phyloP scores from a whole-genome alignment of 371 early-diverging fungal genomes.

The Mortierella sp. region DNA sequence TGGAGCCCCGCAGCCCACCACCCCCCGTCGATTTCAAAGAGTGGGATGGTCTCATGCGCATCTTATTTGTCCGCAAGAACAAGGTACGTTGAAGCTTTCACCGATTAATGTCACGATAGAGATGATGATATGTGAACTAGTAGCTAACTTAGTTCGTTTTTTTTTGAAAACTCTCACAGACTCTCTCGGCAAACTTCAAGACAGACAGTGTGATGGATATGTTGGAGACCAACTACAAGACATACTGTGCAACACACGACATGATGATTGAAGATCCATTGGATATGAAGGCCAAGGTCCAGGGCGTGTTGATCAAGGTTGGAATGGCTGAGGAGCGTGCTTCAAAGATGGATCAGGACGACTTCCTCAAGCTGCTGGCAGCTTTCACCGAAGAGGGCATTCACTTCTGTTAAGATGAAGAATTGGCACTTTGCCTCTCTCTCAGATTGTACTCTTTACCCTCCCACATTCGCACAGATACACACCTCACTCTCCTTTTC shows the following conservation, averaged over 20 bases:
- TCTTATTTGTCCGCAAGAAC: constrained; percentile 97
- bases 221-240: constrained; percentile 96
- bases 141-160: neutral
- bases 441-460: neutral
- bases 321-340: constrained; percentile 88
- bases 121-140: neutral
- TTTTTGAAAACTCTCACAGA: constrained; percentile 47
- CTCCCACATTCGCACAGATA: neutral
- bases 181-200: constrained; percentile 94
- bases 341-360: constrained; percentile 93
- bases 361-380: constrained; percentile 86
- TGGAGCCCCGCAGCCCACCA: constrained; percentile 96
- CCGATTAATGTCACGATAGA: neutral
- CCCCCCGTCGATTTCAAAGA: constrained; percentile 97
- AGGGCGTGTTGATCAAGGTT: constrained; percentile 76
- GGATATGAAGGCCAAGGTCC: constrained; percentile 85
- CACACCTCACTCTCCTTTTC: neutral
- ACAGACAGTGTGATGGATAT: constrained; percentile 87
- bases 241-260: constrained; percentile 86
- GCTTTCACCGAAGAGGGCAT: constrained; percentile 84
- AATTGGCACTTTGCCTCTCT: neutral
- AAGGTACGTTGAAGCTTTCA: constrained; percentile 66
- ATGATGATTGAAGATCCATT: constrained; percentile 88
- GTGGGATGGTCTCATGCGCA: constrained; percentile 98
- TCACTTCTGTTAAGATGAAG: constrained; percentile 71